These are phyloP conservation scores for Ganoderma lingzhi DNA, from an alignment of 1,284 basidiomycete genomes.

Conservation along the genomic window DNA sequence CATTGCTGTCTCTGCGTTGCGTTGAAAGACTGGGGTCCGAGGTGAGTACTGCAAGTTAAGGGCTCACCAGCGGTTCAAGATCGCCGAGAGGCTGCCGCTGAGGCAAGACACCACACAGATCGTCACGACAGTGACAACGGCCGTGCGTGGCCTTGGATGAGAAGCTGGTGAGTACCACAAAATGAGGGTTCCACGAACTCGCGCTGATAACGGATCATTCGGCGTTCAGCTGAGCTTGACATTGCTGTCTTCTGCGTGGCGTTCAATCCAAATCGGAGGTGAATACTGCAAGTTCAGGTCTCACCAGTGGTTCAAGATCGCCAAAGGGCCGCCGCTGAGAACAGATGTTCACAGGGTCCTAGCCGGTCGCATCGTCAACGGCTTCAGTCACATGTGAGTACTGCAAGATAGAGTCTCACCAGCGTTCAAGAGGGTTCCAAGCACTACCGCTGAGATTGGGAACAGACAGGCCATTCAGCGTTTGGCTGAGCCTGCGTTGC, in stretches of 20 bases:
- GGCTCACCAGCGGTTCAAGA: conserved; percentile 1
- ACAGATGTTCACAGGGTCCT: not conserved
- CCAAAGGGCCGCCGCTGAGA: not conserved
- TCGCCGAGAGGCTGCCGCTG: not conserved
- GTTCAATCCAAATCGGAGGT: not conserved
- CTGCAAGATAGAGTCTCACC: not conserved
- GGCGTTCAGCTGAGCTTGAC: not conserved
- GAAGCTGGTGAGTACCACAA: no score
- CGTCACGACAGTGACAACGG: no score
- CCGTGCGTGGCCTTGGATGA: no score
- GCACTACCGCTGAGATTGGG: not conserved
- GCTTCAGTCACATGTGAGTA: not conserved
- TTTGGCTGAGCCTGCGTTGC: no score
- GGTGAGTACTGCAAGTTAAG: conserved; percentile 6
- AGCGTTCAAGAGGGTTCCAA: not conserved
- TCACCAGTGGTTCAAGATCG: not conserved
- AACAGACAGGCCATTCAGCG: no score
- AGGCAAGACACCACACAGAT: not conserved
- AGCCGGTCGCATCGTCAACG: not conserved
- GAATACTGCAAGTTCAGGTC: conserved; percentile 1
- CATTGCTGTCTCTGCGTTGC: no score
- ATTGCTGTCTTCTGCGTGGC: not conserved
- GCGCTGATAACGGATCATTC: not conserved
- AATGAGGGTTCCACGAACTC: no score
- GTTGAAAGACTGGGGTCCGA: no score